Percentiles rank a stretch among this genome's conserved stretches.
These are phyloP conservation scores for Aegilops longissima DNA, from an alignment of 176 grass and related monocot species.

Conservation along the genomic window DNA sequence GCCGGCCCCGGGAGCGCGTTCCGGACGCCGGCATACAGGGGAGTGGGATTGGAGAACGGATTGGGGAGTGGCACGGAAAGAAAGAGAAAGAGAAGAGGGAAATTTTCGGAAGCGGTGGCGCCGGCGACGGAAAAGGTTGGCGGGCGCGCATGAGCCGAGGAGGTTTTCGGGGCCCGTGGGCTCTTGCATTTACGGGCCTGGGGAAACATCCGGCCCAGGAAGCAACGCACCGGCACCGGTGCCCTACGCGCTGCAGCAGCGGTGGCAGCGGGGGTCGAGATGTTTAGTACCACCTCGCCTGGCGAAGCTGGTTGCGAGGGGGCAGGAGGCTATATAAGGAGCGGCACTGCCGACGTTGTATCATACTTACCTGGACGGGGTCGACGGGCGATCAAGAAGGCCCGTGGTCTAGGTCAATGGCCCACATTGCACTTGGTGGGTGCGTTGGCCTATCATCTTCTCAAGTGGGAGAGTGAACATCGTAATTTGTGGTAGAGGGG, in stretches of 20 bases:
- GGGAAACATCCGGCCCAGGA: neutral
- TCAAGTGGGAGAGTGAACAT: slow-evolving; percentile 53
- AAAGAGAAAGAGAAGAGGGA: neutral
- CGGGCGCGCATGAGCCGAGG: slow-evolving; percentile 26
- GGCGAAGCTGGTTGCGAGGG: neutral
- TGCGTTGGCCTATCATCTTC: slow-evolving; percentile 25
- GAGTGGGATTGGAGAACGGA: neutral
- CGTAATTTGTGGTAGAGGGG: slow-evolving; percentile 68
- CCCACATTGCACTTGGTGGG: slow-evolving; percentile 36
- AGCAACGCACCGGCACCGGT: neutral
- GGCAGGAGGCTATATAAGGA: neutral
- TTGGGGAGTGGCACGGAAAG: neutral
- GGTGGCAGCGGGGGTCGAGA: neutral
- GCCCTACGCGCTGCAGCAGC: neutral
- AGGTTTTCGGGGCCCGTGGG: neutral
- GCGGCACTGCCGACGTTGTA: neutral
- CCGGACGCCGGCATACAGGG: slow-evolving; percentile 20
- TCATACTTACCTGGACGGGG: slow-evolving; percentile 70
- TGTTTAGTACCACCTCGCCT: slow-evolving; percentile 23
- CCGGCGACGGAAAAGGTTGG: slow-evolving; percentile 17
- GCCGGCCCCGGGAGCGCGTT: slow-evolving; percentile 10
- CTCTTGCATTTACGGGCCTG: neutral
- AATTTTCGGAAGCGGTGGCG: slow-evolving; percentile 6
- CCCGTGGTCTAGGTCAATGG: slow-evolving; percentile 8
- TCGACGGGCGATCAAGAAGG: slow-evolving; percentile 38